Conservation (phyloP, 2,329 filamentous ascomycete genomes). For the Cordyceps cicadae region DNA sequence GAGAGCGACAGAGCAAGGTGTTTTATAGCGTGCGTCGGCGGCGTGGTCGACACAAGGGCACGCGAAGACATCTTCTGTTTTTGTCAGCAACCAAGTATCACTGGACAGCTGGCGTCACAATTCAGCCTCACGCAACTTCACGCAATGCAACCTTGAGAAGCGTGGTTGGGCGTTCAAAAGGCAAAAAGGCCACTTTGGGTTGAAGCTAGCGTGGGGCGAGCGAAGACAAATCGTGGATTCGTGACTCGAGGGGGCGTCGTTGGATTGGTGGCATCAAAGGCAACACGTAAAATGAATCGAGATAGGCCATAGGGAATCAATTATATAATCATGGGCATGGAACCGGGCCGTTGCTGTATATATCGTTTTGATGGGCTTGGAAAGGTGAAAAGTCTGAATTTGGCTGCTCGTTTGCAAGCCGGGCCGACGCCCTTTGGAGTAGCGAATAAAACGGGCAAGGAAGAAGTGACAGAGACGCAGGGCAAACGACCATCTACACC, state of each 20-base stretch:
- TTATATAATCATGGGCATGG: neutral
- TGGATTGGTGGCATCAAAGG: neutral
- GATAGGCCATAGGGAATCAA: neutral
- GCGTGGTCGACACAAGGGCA: neutral
- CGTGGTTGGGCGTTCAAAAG: neutral
- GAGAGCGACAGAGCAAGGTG: neutral
- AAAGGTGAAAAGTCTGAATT: neutral
- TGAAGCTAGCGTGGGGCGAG: neutral
- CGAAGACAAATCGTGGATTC: neutral
- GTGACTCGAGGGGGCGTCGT: neutral
- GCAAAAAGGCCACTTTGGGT: neutral
- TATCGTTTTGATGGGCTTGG: neutral
- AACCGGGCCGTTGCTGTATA: neutral
- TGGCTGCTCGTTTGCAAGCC: neutral
- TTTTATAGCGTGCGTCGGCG: neutral
- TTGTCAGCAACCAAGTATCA: neutral
- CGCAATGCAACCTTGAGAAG: neutral
- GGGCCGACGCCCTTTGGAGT: neutral
- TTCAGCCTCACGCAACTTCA: neutral
- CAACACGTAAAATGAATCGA: neutral
- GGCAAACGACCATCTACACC: neutral
- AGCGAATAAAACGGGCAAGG: too few species aligned
- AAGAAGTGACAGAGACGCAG: neutral
- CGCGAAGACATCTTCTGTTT: neutral
- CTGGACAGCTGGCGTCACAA: neutral